Percentiles rank a stretch among this genome's conserved stretches.
Evolutionary conservation across 495 filamentous ascomycete species (phyloP).

Genomic region (Aspergillus taichungensis): DNA sequence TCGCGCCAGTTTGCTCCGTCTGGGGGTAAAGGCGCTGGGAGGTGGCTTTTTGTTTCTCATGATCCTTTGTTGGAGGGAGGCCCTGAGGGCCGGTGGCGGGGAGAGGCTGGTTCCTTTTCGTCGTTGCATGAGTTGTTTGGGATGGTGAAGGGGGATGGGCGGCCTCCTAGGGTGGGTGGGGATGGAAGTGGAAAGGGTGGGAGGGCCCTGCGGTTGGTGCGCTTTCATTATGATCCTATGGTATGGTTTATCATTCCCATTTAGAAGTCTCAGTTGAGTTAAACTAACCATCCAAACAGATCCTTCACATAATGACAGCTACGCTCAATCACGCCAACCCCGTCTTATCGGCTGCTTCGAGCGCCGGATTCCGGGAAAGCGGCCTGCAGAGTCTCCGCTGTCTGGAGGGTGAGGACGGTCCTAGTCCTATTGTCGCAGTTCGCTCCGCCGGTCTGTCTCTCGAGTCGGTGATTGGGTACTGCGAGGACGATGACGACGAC

Average conservation of each 20-base stretch:
- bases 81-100: too few relatives aligned
- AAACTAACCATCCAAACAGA: constrained; percentile 43
- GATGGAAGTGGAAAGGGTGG: constrained; percentile 11
- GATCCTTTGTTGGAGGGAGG: constrained; percentile 45
- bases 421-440: constrained; percentile 69
- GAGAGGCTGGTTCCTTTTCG: too few relatives aligned
- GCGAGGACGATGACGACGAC: constrained; percentile 26
- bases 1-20: constrained; percentile 37
- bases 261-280: background rate
- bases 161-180: constrained; percentile 12
- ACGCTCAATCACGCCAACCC: constrained; percentile 62
- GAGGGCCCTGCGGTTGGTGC: constrained; percentile 50
- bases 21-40: constrained; percentile 76
- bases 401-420: constrained; percentile 25
- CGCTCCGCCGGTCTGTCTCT: constrained; percentile 71
- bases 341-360: constrained; percentile 62
- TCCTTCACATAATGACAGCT: constrained; percentile 76
- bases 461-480: constrained; percentile 66
- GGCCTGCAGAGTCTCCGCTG: constrained; percentile 48
- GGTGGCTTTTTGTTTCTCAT: constrained; percentile 85
- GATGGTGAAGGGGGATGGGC: constrained; percentile 24
- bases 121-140: constrained; percentile 26
- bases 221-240: constrained; percentile 93
- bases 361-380: constrained; percentile 82
- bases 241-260: constrained; percentile 38